Evolutionary conservation across 768 basidiomycete species (phyloP).

Genomic region (Piloderma croceum): DNA sequence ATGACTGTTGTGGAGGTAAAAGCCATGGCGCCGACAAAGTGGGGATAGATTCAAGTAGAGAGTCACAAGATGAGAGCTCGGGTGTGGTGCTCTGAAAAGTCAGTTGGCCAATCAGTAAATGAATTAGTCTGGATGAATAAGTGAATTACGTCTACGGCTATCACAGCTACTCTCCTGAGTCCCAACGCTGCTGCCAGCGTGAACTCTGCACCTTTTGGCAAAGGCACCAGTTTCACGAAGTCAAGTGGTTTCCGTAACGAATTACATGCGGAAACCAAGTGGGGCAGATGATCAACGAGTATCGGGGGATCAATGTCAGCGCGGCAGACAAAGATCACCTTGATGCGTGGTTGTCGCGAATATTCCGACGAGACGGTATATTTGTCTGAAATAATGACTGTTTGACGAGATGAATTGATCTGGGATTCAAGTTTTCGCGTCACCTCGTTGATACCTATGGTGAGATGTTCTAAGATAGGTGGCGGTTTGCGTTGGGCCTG

Average conservation of each 20-base stretch:
- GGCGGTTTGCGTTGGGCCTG: constrained; percentile 23
- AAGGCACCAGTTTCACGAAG: constrained; percentile 50
- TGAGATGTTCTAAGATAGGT: constrained; percentile 40
- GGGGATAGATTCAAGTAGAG: constrained; percentile 46
- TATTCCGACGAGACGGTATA: neutral
- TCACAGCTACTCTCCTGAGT: constrained; percentile 56
- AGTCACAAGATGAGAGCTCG: constrained; percentile 27
- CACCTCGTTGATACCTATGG: constrained; percentile 75
- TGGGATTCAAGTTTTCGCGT: constrained; percentile 67
- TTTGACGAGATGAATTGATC: constrained; percentile 27
- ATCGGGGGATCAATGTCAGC: constrained; percentile 70
- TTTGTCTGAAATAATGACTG: constrained; percentile 6
- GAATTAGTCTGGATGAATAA: constrained; percentile 2
- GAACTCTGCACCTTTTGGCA: constrained; percentile 64
- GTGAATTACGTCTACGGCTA: constrained; percentile 60
- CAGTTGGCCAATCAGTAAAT: constrained; percentile 1
- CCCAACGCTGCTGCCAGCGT: constrained; percentile 57
- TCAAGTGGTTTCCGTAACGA: constrained; percentile 30
- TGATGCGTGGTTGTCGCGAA: constrained; percentile 25
- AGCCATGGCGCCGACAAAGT: constrained; percentile 65
- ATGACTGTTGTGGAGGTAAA: constrained; percentile 26
- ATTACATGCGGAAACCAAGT: constrained; percentile 74
- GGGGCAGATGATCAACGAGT: constrained; percentile 69
- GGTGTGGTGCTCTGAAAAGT: constrained; percentile 38
- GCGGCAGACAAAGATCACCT: constrained; percentile 62